Evolutionary conservation across 2,329 filamentous ascomycete species (phyloP), one percentile per base, ranked within the genome.

Genomic region (Cladosporium halotolerans): DNA sequence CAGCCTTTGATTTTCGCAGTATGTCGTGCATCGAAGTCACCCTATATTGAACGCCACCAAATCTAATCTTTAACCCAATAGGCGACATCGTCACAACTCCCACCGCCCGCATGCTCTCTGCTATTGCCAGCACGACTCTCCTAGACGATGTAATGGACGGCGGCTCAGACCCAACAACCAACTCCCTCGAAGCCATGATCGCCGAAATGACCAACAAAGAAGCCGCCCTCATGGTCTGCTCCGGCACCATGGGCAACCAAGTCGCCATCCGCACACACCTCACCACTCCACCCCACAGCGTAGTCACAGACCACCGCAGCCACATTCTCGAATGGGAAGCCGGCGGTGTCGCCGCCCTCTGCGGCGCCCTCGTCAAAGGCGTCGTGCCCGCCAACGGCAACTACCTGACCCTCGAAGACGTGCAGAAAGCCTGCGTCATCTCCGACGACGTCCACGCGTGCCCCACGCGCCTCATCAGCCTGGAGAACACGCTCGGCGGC

Each of bases 181-280:
- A 79, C 47, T 77, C 80, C 19, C 81, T 97, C 39, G 88, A 96
- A 69, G 72, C 78, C 43, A 84, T 87, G 67, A 78, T 95, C 42
- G 88, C 89, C 14, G 67, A 78, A 32, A 78, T 95, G 3, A 81
- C 88, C 1, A 82, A 82, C 60, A 90, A 95, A 62, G 85, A 90
- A 63, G 83, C 82, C 7, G 86, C 81, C 0, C 76, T 96, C 4
- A 84, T 96, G 51, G 88, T 96, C 52, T 77, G 95, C 55, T 93
- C 88, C 0, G 92, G 92, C 3, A 96, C 91, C 4, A 96, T 96
- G 90, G 90, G 89, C 39, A 96, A 96, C 72, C 90, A 96, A 68
- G 76, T 96, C 14, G 85, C 86, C 0, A 78, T 96, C 40, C 83
- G 91, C 38, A 79, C 87, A 1, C 86, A 93, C 55, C 78, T 96